These are phyloP conservation scores for Solanum ossicruentum DNA, from an alignment of 257 asterid species.

Conservation along the genomic window DNA sequence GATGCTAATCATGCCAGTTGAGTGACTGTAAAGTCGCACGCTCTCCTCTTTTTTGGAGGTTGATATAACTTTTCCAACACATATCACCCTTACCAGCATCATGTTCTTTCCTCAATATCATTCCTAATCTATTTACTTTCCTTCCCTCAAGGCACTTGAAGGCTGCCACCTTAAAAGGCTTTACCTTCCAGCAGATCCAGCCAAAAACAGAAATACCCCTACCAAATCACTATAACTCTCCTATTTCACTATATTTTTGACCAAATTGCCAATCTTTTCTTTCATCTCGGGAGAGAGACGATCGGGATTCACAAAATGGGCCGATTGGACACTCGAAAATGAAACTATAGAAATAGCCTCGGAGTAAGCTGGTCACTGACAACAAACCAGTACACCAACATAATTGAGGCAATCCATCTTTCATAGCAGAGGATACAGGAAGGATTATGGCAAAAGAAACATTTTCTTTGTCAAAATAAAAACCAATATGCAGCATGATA, in stretches of 20 bases:
- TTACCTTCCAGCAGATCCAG: background rate
- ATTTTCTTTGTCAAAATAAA: background rate
- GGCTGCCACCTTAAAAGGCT: background rate
- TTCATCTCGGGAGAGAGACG: no score
- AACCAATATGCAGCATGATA: background rate
- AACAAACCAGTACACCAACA: background rate
- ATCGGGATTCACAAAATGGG: background rate
- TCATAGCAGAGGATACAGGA: background rate
- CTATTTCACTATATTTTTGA: no score
- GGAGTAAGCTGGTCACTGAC: background rate
- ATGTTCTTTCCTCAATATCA: background rate
- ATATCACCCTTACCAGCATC: background rate
- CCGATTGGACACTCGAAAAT: background rate
- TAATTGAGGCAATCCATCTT: background rate
- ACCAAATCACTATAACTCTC: background rate
- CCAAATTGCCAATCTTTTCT: no score
- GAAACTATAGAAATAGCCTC: background rate
- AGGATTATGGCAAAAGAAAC: background rate
- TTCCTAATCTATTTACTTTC: background rate
- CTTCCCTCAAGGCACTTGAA: background rate
- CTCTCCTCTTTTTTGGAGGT: background rate
- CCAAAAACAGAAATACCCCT: background rate
- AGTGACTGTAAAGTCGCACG: background rate
- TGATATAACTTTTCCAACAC: background rate
- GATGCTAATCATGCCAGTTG: background rate